phyloP scores from a whole-genome alignment of 2,329 filamentous ascomycete species.

The Hymenoscyphus salicellus region DNA sequence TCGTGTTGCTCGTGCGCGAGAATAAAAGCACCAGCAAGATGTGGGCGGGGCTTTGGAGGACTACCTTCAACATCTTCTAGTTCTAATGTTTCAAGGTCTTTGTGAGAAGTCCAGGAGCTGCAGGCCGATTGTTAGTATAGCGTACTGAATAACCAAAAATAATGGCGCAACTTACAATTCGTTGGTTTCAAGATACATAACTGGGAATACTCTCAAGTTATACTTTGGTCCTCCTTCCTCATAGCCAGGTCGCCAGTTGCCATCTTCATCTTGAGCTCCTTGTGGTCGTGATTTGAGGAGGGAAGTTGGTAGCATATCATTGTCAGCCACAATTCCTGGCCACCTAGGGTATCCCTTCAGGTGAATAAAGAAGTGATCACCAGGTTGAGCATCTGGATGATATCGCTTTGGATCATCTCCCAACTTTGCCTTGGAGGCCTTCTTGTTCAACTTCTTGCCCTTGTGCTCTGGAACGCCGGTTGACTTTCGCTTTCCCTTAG shows the following conservation, averaged over 20 bases:
- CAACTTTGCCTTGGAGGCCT: conserved; percentile 72
- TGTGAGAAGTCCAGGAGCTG: conserved; percentile 90
- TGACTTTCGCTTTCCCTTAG: conserved; percentile 74
- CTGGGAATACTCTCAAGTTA: conserved; percentile 80
- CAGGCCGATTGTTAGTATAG: conserved; percentile 19
- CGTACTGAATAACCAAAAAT: neutral
- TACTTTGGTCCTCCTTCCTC: conserved; percentile 83
- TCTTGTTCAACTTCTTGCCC: conserved; percentile 78
- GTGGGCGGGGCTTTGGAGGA: conserved; percentile 68
- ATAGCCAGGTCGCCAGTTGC: conserved; percentile 83
- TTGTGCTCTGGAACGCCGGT: conserved; percentile 64
- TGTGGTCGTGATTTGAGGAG: conserved; percentile 78
- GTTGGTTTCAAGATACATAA: conserved; percentile 94
- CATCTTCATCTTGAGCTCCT: conserved; percentile 76
- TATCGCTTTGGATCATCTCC: conserved; percentile 54
- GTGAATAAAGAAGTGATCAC: conserved; percentile 87
- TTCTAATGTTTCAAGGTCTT: conserved; percentile 73
- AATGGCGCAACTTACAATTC: conserved; percentile 77
- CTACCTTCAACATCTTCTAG: conserved; percentile 66
- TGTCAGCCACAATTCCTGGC: conserved; percentile 91
- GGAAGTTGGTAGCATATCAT: conserved; percentile 82
- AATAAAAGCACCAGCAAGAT: conserved; percentile 72
- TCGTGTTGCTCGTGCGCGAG: conserved; percentile 76
- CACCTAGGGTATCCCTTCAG: conserved; percentile 93
- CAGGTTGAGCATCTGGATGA: conserved; percentile 63